Conservation (phyloP, 257 asterid genomes). For the Avicennia marina region DNA sequence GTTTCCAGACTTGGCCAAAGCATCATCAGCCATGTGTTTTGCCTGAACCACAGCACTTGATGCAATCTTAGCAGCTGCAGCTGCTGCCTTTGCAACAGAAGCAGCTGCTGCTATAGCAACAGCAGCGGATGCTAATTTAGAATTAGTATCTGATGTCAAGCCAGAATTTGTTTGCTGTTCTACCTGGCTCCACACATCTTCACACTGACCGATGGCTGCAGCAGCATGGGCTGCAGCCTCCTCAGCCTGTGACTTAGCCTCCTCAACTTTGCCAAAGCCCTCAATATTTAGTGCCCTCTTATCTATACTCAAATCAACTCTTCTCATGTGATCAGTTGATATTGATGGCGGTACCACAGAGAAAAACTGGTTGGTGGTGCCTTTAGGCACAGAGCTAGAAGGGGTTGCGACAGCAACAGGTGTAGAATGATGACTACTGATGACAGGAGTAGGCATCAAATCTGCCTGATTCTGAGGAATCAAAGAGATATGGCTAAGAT, state of each 20-base stretch:
- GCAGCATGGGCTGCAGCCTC: conserved; percentile 82
- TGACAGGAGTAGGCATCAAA: conserved; percentile 31
- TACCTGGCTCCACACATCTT: conserved; percentile 74
- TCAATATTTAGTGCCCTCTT: conserved; percentile 38
- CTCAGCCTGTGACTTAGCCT: conserved; percentile 81
- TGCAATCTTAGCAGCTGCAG: conserved; percentile 96
- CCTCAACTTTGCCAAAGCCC: conserved; percentile 59
- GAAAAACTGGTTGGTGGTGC: conserved; percentile 36
- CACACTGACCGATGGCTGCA: conserved; percentile 70
- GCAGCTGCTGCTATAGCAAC: conserved; percentile 90
- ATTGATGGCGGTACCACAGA: conserved; percentile 30
- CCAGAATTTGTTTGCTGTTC: conserved; percentile 56
- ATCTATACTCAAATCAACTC: conserved; percentile 35
- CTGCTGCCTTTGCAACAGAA: conserved; percentile 96
- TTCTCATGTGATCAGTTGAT: conserved; percentile 38
- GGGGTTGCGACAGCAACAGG: conserved; percentile 59
- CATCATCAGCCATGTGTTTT: conserved; percentile 85
- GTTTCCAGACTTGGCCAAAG: conserved; percentile 36
- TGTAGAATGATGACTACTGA: conserved; percentile 49
- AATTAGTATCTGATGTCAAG: conserved; percentile 54
- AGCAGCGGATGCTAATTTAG: conserved; percentile 85
- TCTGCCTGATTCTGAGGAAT: conserved; percentile 40
- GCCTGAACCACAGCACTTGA: conserved; percentile 80
- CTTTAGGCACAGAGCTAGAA: conserved; percentile 37
- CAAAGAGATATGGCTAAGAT: conserved; percentile 39